phyloP scores from a whole-genome alignment of 306 rosid genomes.

The Medicago arabica region DNA sequence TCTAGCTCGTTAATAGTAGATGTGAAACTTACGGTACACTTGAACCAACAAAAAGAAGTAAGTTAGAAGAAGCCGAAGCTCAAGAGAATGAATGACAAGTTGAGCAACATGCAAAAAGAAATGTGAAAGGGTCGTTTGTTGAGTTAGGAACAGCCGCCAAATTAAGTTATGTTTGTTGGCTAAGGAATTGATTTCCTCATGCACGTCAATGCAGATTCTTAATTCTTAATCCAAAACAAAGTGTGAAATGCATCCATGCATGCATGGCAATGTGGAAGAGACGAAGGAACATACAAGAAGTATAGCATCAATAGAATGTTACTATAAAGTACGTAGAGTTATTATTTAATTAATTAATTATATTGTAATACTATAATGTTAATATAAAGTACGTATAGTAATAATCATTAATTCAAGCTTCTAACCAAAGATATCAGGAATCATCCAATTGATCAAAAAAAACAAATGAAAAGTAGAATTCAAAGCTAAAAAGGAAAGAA shows the following conservation, averaged over 20 bases:
- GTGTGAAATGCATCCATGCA: slow-evolving; percentile 38
- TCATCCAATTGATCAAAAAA: slow-evolving; percentile 52
- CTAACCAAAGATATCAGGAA: slow-evolving; percentile 57
- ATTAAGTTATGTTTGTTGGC: slow-evolving; percentile 43
- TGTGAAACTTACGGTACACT: too few species aligned
- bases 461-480: slow-evolving; percentile 58
- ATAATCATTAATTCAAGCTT: slow-evolving; percentile 48
- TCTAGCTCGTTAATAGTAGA: too few species aligned
- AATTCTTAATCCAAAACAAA: slow-evolving; percentile 42
- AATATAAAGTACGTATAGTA: neutral
- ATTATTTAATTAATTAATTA: neutral
- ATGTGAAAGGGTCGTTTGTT: slow-evolving; percentile 58
- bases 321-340: neutral
- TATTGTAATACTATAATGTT: neutral
- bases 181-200: slow-evolving; percentile 41
- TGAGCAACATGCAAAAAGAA: slow-evolving; percentile 13
- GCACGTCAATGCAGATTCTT: slow-evolving; percentile 52
- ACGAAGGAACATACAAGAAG: slow-evolving; percentile 74
- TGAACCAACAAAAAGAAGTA: neutral
- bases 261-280: slow-evolving; percentile 50
- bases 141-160: slow-evolving; percentile 68
- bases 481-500: slow-evolving; percentile 36
- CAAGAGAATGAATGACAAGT: neutral
- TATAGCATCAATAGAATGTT: slow-evolving; percentile 58
- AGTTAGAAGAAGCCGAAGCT: neutral